Base-by-base conservation (phyloP, 2,329 filamentous ascomycete genomes). In the Microthyrium microscopicum region DNA sequence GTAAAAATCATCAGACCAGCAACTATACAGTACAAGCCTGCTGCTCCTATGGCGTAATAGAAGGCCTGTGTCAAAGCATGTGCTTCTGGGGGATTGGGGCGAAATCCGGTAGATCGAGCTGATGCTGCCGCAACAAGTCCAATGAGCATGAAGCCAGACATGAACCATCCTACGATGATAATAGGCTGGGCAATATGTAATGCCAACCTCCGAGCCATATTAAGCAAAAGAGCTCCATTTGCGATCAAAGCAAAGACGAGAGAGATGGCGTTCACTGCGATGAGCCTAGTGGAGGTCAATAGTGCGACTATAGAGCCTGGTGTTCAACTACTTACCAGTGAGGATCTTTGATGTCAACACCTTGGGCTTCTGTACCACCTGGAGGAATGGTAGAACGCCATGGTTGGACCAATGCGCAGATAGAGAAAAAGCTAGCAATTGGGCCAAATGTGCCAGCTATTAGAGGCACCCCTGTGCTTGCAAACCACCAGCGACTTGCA, bases 1-100 rank as follows among this genome's bases (percentile, higher is more conserved):
- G 69, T 73, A 6, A 69, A 42, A 20, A 62, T 53, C 60, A 73
- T 63, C 6, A 73, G 47, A 2, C 56, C 56, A 1, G 65, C 58
- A 25, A 73, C 62, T 33, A 70, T 54, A 37, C 68, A 65, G 43
- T 73, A 73, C 3, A 72, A 46, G 0, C 46, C 58, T 3, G 68
- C 65, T 4, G 70, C 70, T 35, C 70, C 67, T 33, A 70, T 62
- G 2, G 58, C 69, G 41, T 72, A 73, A 45, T 73, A 74, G 46
- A 64, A 73, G 5, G 66, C 65, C 41, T 69, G 64, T 1, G 64
- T 63, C 17, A 73, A 48, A 1, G 64, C 58, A 41, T 64, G 61
- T 8, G 54, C 48, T 26, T 49, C 37, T 11, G 51, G 51, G 1
- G 60, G 55, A 15, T 52, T 50, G 7, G 63, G 48, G 12, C 53